Conservation (phyloP, 441 rosid species). For the Hura crepitans region DNA sequence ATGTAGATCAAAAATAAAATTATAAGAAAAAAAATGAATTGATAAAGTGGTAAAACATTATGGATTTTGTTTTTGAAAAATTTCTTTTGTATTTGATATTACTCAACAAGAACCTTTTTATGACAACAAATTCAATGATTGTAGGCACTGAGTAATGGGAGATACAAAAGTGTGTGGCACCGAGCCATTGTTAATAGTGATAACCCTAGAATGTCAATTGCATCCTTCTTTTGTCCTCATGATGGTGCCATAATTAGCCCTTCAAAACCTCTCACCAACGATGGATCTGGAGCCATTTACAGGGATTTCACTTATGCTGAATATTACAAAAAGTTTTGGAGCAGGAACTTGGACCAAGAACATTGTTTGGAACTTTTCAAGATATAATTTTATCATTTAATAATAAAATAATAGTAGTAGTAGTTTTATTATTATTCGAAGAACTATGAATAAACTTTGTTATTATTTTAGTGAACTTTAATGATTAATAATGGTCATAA, state of each 20-base stretch:
- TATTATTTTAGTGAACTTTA: too few species aligned
- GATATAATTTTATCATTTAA: conserved; percentile 23
- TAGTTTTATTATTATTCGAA: too few species aligned
- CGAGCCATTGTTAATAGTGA: conserved; percentile 42
- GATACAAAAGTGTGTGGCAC: conserved; percentile 50
- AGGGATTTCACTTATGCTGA: conserved; percentile 34
- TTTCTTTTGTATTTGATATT: not conserved
- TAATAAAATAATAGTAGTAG: too few species aligned
- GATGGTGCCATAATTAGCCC: conserved; percentile 41
- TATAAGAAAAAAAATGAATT: too few species aligned
- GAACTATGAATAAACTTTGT: too few species aligned
- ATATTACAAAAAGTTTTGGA: conserved; percentile 40
- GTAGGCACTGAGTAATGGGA: conserved; percentile 44
- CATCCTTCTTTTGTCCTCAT: conserved; percentile 46
- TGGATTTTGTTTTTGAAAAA: too few species aligned
- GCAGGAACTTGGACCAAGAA: conserved; percentile 30
- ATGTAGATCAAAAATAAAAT: too few species aligned
- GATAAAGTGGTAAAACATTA: too few species aligned
- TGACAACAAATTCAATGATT: not conserved
- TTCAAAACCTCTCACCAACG: conserved; percentile 21
- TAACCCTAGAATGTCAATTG: conserved; percentile 43
- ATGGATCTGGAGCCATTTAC: conserved; percentile 24
- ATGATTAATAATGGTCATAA: too few species aligned
- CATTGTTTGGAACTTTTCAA: conserved; percentile 42
- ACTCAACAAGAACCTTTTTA: not conserved